phyloP scores from a whole-genome alignment of 2,329 filamentous ascomycete species.

The Diaporthe aspalathi region DNA sequence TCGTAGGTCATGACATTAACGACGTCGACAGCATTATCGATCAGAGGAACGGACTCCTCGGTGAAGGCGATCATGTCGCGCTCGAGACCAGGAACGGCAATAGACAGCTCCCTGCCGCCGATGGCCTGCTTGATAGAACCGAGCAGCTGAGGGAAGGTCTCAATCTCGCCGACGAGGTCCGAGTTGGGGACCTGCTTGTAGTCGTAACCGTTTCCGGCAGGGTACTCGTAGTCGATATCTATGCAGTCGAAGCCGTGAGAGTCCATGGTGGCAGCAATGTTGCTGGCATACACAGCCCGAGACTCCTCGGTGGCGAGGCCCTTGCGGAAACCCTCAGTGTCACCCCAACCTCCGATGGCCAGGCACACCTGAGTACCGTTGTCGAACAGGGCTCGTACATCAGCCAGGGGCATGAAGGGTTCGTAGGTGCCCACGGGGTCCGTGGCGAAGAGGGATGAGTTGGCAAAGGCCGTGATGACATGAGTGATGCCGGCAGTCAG shows the following conservation, averaged over 20 bases:
- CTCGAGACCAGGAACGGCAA: slow-evolving; percentile 74
- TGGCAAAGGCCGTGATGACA: slow-evolving; percentile 67
- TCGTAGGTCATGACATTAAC: slow-evolving; percentile 79
- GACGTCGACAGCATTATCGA: slow-evolving; percentile 71
- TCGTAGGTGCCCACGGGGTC: slow-evolving; percentile 56
- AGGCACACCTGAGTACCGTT: slow-evolving; percentile 69
- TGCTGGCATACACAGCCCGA: slow-evolving; percentile 66
- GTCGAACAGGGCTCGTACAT: slow-evolving; percentile 64
- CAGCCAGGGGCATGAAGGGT: slow-evolving; percentile 64
- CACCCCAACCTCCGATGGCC: slow-evolving; percentile 75
- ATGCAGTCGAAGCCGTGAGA: slow-evolving; percentile 70
- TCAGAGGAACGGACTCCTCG: slow-evolving; percentile 64
- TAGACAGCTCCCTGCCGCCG: slow-evolving; percentile 71
- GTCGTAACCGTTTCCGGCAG: slow-evolving; percentile 75
- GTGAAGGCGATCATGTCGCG: slow-evolving; percentile 77
- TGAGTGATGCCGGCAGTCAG: slow-evolving; percentile 61
- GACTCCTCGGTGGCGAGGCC: slow-evolving; percentile 60
- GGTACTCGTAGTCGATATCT: slow-evolving; percentile 75
- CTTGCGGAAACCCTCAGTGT: slow-evolving; percentile 65
- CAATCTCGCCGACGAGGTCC: slow-evolving; percentile 69
- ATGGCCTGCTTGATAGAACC: slow-evolving; percentile 68
- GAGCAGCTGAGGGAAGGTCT: slow-evolving; percentile 72
- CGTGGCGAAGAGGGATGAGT: slow-evolving; percentile 60
- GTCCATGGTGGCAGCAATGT: slow-evolving; percentile 65
- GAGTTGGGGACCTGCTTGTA: slow-evolving; percentile 74